Base-by-base conservation (phyloP, 192 early-diverging fungal genomes). In the Coemansia guatemalensis region DNA sequence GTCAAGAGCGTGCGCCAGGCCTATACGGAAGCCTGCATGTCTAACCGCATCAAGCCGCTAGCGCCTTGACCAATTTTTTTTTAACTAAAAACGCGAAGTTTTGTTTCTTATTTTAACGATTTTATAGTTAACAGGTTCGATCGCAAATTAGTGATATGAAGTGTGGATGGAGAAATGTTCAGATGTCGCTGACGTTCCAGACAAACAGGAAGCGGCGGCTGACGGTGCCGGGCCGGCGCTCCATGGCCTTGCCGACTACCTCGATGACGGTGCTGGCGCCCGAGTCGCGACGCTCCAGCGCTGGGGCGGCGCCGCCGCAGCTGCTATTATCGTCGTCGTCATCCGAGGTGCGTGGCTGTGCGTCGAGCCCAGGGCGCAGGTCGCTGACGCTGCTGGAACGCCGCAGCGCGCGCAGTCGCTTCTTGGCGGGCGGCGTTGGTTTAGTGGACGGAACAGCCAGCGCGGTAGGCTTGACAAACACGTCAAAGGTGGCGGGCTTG, bases 181-280 rank as follows among this genome's bases (percentile, higher is more conserved):
- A 76, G 9, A 74, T 69, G 11, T 74, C 77, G 49, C 65, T 73
- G 55, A 74, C 41, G 51, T 74, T 80, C 77, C 77, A 80, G 0
- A 80, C 77, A 74, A 80, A 80, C 17, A 80, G 62, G 68, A 74
- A 80, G 14, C 77, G 64, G 4, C 77, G 71, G 33, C 65, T 74
- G 48, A 80, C 77, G 0, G 71, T 80, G 48, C 77, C 77, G 0
- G 62, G 67, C 1, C 76, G 76, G n/a, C 70, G 76, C 53, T 78
- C 76, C 69, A 57, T 72, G 22, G 76, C 67, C 23, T 61, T 68
- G 52, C 70, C 76, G 4, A 78, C 70, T 2, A 78, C 76, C 48
- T 78, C 65, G 22, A 78, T 66, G 14, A 73, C 71, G 0, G 70
- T 73, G 70, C 75, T 78, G 5, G 56, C 75, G n/a, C 69, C 66